Evolutionary conservation across 495 filamentous ascomycete genomes (phyloP).

Genomic region (Xylaria acuta): DNA sequence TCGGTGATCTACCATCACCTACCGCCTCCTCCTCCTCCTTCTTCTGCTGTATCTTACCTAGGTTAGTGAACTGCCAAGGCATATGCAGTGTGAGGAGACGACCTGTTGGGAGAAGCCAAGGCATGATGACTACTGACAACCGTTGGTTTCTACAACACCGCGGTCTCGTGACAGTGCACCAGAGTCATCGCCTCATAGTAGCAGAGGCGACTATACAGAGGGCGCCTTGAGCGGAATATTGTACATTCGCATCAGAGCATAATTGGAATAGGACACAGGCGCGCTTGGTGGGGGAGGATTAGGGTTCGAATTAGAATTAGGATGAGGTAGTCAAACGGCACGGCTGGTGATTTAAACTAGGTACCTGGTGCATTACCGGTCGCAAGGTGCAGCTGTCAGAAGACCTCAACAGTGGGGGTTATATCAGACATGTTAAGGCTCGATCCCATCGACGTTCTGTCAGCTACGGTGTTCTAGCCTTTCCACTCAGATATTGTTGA

Average conservation of each 20-base stretch:
- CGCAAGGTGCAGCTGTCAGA: constrained; percentile 23
- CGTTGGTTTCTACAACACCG: background rate
- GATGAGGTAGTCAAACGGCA: constrained; percentile 9
- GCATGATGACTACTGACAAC: background rate
- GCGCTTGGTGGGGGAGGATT: background rate
- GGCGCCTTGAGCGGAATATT: background rate
- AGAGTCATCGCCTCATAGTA: background rate
- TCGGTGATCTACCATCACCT: constrained; percentile 9
- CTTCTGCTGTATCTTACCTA: constrained; percentile 1
- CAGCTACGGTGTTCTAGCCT: constrained; percentile 9
- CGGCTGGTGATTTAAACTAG: constrained; percentile 8
- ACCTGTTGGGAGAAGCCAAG: constrained; percentile 18
- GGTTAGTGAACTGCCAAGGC: constrained; percentile 13
- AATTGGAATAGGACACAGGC: constrained; percentile 6
- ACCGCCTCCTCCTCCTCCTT: background rate
- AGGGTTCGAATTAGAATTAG: constrained; percentile 1
- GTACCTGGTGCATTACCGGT: constrained; percentile 12
- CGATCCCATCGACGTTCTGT: background rate
- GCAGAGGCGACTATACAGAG: background rate
- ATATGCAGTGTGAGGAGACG: background rate
- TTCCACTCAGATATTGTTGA: background rate
- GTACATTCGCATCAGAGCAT: background rate
- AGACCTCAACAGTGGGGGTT: constrained; percentile 19
- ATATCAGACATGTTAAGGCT: constrained; percentile 22
- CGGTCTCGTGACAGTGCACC: constrained; percentile 6